Evolutionary conservation across 805 yeast species (phyloP), one percentile per base, ranked within the genome.

Genomic region (Tetrapisispora pingtungensis): DNA sequence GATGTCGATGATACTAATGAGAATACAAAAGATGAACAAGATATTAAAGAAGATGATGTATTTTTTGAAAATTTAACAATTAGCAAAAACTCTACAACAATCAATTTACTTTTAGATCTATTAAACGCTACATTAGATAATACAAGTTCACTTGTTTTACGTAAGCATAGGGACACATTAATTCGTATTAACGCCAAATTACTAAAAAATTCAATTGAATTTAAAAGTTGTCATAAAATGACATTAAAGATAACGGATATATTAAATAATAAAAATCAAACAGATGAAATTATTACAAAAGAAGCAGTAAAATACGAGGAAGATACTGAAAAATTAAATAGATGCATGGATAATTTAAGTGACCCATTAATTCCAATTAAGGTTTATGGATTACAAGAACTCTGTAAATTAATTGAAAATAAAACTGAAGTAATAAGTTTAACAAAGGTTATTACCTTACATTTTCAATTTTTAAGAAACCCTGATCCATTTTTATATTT

Each of bases 401-500:
- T 90, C 27, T 68, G 86, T 26, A 70, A 73, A 45, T 66, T 87
- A 36, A 69, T 77, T 6, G 70, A 66, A 35, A 63, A 60, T 27
- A 68, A 68, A 31, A 75, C 84, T n/a, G 58, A 67, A 1, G 77
- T 75, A 0, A 58, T 85, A 13, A 56, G 73, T 0, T 40, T 74
- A 10, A 75, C 73, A 3, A 73, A 75, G 43, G 90, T 75, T 0
- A 61, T 85, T 26, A 70, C 75, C 15, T 61, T 86, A 13, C 85
- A 84, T 57, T 55, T 84, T 15, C 64, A 70, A 1, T 85, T 82
- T 51, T 62, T 93, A 36, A 72, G 73, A 39, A 94, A 87, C 52
- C 71, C 77, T 0, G 98, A 90, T 47, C 95, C 98, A 0, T 90
- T 80, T 59, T 77, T 93, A 14, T 93, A 86, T 58, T 60, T 93